Evolutionary conservation across 805 yeast species (phyloP).

Genomic region (Monosporozyma aquatica): DNA sequence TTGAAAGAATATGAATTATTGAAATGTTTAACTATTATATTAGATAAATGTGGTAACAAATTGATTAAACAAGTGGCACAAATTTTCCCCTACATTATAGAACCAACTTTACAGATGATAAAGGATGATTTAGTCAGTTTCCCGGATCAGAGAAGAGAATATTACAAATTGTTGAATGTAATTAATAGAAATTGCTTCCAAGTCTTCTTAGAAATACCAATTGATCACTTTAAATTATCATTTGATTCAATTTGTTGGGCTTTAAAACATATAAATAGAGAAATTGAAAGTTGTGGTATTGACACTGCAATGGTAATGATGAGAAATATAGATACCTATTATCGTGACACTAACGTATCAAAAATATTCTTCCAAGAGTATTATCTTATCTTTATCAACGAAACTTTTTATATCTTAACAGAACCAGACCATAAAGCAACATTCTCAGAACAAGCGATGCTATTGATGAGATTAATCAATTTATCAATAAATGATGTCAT

Average conservation of each 20-base stretch:
- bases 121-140: constrained; percentile 84
- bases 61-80: constrained; percentile 83
- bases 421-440: constrained; percentile 95
- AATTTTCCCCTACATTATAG: constrained; percentile 79
- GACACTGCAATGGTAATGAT: constrained; percentile 56
- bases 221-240: constrained; percentile 75
- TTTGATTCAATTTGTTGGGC: constrained; percentile 95
- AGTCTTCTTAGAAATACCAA: constrained; percentile 73
- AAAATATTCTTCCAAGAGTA: constrained; percentile 76
- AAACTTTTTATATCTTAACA: constrained; percentile 79
- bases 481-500: constrained; percentile 65
- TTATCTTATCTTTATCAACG: constrained; percentile 75
- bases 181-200: constrained; percentile 49
- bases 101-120: constrained; percentile 85
- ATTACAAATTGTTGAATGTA: constrained; percentile 9
- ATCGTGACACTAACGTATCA: constrained; percentile 55
- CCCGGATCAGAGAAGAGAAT: constrained; percentile 87
- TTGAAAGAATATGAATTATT: constrained; percentile 95
- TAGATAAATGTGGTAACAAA: constrained; percentile 74
- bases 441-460: constrained; percentile 70
- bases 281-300: constrained; percentile 75
- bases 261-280: constrained; percentile 87
- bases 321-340: constrained; percentile 57
- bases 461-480: constrained; percentile 69
- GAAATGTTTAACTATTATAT: constrained; percentile 86